Conservation (phyloP, 169 alveolate species). For the Cardiosporidium cionae region DNA sequence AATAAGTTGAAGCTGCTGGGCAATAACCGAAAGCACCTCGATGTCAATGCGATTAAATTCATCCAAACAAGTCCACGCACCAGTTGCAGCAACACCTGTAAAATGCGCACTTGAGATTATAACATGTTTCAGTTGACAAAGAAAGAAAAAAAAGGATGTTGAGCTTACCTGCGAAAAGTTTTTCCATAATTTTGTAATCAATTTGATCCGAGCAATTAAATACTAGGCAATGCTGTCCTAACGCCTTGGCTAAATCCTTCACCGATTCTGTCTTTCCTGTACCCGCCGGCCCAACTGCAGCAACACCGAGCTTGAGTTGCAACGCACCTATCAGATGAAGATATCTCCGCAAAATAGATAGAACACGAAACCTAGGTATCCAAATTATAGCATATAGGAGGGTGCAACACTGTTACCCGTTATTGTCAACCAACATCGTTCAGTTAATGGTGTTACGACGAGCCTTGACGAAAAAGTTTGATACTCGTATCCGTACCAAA, state of each 20-base stretch:
- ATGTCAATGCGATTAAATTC: conserved; percentile 87
- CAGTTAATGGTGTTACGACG: conserved; percentile 89
- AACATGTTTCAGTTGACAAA: not conserved
- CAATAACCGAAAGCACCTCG: conserved; percentile 86
- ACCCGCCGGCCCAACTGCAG: conserved; percentile 98
- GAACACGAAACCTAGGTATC: not conserved
- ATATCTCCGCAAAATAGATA: conserved; percentile 17
- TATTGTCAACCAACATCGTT: conserved; percentile 48
- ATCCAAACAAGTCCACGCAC: conserved; percentile 91
- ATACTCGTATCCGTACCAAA: conserved; percentile 86
- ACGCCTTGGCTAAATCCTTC: conserved; percentile 86
- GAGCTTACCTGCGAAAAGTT: conserved; percentile 88
- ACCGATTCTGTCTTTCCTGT: conserved; percentile 95
- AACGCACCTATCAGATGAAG: conserved; percentile 67
- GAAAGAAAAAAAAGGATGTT: too few species aligned
- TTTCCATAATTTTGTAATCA: conserved; percentile 89
- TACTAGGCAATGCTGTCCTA: conserved; percentile 90
- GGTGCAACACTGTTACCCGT: not conserved
- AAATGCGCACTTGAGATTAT: too few species aligned
- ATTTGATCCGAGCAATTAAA: conserved; percentile 91
- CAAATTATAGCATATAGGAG: not conserved
- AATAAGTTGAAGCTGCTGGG: conserved; percentile 61
- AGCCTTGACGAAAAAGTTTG: conserved; percentile 88
- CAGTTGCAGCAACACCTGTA: conserved; percentile 77
- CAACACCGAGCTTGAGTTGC: conserved; percentile 91